These are phyloP conservation scores for Omphalotus guepiniiformis DNA, from an alignment of 768 basidiomycete genomes.

Conservation along the genomic window DNA sequence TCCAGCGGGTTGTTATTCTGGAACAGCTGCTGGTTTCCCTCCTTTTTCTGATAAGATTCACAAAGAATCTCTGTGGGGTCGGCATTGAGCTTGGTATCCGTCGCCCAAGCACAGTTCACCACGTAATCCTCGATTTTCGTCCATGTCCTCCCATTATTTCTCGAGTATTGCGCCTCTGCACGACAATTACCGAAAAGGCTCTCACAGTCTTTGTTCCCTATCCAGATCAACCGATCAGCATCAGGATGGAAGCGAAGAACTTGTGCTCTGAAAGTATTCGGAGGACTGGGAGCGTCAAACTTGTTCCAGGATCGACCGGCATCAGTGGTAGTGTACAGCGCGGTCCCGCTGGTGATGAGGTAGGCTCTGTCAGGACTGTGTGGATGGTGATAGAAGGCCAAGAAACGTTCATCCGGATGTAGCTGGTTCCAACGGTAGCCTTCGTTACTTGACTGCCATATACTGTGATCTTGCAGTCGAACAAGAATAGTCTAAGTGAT, in stretches of 20 bases:
- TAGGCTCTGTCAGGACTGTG: conserved; percentile 81
- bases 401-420: conserved; percentile 56
- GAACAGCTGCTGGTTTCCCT: conserved; percentile 68
- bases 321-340: conserved; percentile 80
- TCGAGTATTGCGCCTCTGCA: conserved; percentile 69
- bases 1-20: conserved; percentile 55
- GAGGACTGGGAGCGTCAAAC: conserved; percentile 55
- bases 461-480: conserved; percentile 64
- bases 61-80: conserved; percentile 90
- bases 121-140: conserved; percentile 78
- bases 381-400: conserved; percentile 84
- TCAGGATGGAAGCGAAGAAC: conserved; percentile 86
- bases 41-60: conserved; percentile 81
- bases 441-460: conserved; percentile 96
- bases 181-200: conserved; percentile 50
- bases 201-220: conserved; percentile 68
- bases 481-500: conserved; percentile 70
- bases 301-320: conserved; percentile 69
- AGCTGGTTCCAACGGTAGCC: conserved; percentile 86
- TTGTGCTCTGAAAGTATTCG: conserved; percentile 75
- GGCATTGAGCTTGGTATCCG: conserved; percentile 63
- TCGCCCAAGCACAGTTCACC: conserved; percentile 87
- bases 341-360: conserved; percentile 67
- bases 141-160: conserved; percentile 80
- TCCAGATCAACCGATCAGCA: conserved; percentile 87